These are phyloP conservation scores for Cairneyella variabilis DNA, from an alignment of 495 filamentous ascomycete species.

Conservation along the genomic window DNA sequence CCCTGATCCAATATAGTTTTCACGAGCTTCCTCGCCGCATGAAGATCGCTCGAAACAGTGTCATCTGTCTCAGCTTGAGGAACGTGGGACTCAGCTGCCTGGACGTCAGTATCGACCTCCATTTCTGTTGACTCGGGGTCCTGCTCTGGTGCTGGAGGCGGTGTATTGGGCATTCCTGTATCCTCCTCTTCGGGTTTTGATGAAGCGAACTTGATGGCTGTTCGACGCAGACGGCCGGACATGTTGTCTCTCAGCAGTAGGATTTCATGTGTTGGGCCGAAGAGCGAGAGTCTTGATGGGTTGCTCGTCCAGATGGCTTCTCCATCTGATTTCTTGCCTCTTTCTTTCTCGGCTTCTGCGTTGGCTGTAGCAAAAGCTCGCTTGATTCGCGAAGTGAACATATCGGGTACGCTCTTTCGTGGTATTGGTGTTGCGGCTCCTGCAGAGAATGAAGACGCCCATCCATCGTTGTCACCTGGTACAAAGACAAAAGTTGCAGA, in stretches of 20 bases:
- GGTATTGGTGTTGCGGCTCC: slow-evolving; percentile 78
- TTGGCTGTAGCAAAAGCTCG: slow-evolving; percentile 76
- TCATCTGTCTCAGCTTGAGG: slow-evolving; percentile 21
- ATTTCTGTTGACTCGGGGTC: slow-evolving; percentile 30
- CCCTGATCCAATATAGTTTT: slow-evolving; percentile 94
- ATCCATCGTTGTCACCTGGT: slow-evolving; percentile 93
- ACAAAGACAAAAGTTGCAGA: slow-evolving; percentile 84
- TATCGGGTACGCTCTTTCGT: slow-evolving; percentile 67
- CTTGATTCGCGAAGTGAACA: slow-evolving; percentile 81
- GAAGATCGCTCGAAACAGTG: slow-evolving; percentile 44
- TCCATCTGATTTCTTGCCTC: slow-evolving; percentile 45
- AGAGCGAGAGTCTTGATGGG: slow-evolving; percentile 73
- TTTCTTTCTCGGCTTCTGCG: slow-evolving; percentile 49
- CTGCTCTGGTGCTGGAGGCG: not conserved
- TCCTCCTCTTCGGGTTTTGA: slow-evolving; percentile 33
- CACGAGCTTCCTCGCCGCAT: slow-evolving; percentile 73
- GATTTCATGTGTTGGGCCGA: slow-evolving; percentile 82
- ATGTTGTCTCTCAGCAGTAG: slow-evolving; percentile 85
- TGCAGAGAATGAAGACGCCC: slow-evolving; percentile 77
- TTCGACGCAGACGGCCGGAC: slow-evolving; percentile 68
- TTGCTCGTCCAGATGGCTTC: slow-evolving; percentile 87
- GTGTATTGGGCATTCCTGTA: slow-evolving; percentile 21
- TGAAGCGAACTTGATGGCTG: slow-evolving; percentile 57
- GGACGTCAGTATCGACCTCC: slow-evolving; percentile 39
- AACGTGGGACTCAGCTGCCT: slow-evolving; percentile 22